Base-by-base conservation (phyloP, 371 early-diverging fungal species). In the Gilbertella persicaria region DNA sequence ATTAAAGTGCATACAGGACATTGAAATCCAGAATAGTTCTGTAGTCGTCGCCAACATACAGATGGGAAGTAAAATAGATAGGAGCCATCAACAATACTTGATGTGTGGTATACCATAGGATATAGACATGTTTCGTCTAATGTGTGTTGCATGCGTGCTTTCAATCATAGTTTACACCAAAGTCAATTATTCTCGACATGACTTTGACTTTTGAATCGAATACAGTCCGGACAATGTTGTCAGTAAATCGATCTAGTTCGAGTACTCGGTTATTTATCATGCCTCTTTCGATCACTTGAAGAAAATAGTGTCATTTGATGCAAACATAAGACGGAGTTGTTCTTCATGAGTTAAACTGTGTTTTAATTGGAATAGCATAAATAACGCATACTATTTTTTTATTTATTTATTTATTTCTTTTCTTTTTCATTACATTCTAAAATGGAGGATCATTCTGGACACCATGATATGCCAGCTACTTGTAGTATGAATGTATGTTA, bases 81-180 rank as follows among this genome's bases (percentile, higher is more conserved):
- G 96, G 95, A 1, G 96, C 89, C 14, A 95, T 79, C 66, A 95
- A 95, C 49, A 95, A 76, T 5, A 94, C 92, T 71, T 94, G 94
- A 71, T 86, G 12, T 92, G 91, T 5, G 84, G 85, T 58, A 94
- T n/a, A n/a, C n/a, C n/a, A n/a, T n/a, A n/a, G n/a, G n/a, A n/a
- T n/a, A n/a, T n/a, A n/a, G n/a, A n/a, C n/a, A n/a, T n/a, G n/a
- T n/a, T n/a, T n/a, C n/a, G n/a, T n/a, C n/a, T n/a, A n/a, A n/a
- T n/a, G n/a, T n/a, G n/a, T n/a, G n/a, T n/a, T n/a, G n/a, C n/a
- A n/a, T n/a, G n/a, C n/a, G n/a, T n/a, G n/a, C n/a, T n/a, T n/a
- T n/a, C n/a, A n/a, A n/a, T n/a, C n/a, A n/a, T n/a, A n/a, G n/a
- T n/a, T n/a, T n/a, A n/a, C n/a, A n/a, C n/a, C n/a, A n/a, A n/a